These are phyloP conservation scores for Emergomyces africanus DNA, from an alignment of 2,329 filamentous ascomycete genomes.

Conservation along the genomic window DNA sequence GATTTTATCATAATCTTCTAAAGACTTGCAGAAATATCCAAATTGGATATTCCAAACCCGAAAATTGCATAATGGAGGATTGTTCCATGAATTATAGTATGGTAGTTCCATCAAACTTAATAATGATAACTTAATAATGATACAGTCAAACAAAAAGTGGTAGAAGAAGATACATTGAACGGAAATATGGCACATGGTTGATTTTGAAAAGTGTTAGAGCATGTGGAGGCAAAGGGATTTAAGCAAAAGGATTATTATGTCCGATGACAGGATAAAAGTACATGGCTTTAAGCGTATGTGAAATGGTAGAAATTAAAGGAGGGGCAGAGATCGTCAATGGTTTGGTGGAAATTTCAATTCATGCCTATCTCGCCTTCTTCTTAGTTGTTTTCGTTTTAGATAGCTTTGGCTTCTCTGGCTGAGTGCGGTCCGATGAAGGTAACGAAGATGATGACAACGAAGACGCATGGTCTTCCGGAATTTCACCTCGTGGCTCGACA, in stretches of 20 bases:
- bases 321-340: neutral
- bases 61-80: neutral
- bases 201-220: neutral
- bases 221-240: neutral
- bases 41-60: neutral
- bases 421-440: slow-evolving; percentile 13
- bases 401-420: slow-evolving; percentile 7
- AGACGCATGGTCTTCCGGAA: neutral
- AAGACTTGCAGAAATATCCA: neutral
- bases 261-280: neutral
- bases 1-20: neutral
- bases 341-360: neutral
- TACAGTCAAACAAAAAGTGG: neutral
- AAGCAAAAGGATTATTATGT: too few species aligned
- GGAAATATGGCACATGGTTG: neutral
- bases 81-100: neutral
- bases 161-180: neutral
- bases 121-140: neutral
- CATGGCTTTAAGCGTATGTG: neutral
- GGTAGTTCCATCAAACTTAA: neutral
- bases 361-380: neutral
- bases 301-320: neutral
- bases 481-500: slow-evolving; percentile 17
- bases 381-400: neutral
- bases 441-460: neutral